Evolutionary conservation across 2,329 filamentous ascomycete species (phyloP).

Genomic region (Neofusicoccum parvum): DNA sequence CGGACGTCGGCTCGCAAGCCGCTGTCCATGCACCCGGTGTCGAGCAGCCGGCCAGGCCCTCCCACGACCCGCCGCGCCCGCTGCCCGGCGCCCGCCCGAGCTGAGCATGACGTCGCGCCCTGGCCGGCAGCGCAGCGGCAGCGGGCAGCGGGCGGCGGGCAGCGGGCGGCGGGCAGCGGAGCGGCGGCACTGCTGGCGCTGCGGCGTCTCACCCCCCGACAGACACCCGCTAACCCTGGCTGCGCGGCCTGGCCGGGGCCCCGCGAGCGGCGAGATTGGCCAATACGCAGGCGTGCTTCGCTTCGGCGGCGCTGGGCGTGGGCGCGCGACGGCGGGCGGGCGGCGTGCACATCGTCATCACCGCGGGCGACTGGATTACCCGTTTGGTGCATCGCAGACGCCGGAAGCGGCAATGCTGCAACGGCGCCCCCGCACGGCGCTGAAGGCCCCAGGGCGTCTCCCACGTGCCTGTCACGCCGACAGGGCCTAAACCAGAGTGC

Average conservation of each 20-base stretch:
- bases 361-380: not conserved
- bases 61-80: not conserved
- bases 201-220: not conserved
- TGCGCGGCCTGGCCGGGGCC: no score
- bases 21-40: not conserved
- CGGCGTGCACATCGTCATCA: slow-evolving; percentile 4
- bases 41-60: not conserved
- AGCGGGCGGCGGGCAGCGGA: no score
- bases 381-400: not conserved
- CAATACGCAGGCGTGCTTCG: not conserved
- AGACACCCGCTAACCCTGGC: no score
- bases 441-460: not conserved
- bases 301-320: not conserved
- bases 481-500: slow-evolving; percentile 17
- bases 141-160: no score
- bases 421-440: slow-evolving; percentile 14
- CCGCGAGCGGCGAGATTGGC: no score
- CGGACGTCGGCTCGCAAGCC: slow-evolving; percentile 1
- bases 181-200: not conserved
- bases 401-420: slow-evolving; percentile 9
- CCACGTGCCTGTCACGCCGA: slow-evolving; percentile 10
- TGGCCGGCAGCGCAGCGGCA: no score
- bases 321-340: not conserved
- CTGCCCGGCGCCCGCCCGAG: not conserved
- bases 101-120: not conserved